A percentile compares a stretch with the other conserved stretches of the same genome.
Conservation (phyloP, 148 eudicot genomes). For the Hydrangea macrophylla region DNA sequence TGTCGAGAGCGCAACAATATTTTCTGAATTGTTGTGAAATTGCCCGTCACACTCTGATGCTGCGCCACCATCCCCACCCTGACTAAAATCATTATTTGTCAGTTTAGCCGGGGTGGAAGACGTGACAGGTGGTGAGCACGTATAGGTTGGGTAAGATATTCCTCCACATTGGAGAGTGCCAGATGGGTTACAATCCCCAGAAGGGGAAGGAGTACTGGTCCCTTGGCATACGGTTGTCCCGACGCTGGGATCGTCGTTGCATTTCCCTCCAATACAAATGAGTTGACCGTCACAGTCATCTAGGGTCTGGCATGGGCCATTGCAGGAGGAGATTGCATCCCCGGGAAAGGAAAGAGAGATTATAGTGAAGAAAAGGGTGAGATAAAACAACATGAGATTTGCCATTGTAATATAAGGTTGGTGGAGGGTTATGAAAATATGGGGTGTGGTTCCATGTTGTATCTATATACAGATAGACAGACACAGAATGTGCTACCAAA, state of each 20-base stretch:
- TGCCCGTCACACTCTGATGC: conserved; percentile 19
- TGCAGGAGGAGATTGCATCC: conserved; percentile 19
- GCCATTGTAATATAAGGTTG: background rate
- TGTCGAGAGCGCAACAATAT: conserved; percentile 21
- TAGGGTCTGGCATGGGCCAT: conserved; percentile 19
- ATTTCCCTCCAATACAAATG: conserved; percentile 21
- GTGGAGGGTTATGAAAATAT: background rate
- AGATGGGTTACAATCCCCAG: background rate
- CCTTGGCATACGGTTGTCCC: conserved; percentile 17
- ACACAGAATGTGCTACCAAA: no score
- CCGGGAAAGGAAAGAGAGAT: background rate
- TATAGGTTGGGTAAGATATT: conserved; percentile 4
- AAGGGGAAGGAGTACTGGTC: background rate
- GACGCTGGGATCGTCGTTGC: conserved; percentile 26
- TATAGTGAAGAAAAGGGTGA: background rate
- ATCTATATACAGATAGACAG: no score
- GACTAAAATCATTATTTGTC: conserved; percentile 10
- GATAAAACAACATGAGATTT: conserved; percentile 1
- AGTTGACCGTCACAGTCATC: conserved; percentile 24
- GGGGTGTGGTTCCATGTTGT: no score
- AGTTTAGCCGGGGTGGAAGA: conserved; percentile 15
- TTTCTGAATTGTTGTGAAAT: conserved; percentile 4
- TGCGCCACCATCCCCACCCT: conserved; percentile 13
- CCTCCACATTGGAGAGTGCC: background rate
- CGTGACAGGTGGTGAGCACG: conserved; percentile 14